These are phyloP conservation scores for Candida arabinofermentans DNA, from an alignment of 805 yeast species.

Conservation along the genomic window DNA sequence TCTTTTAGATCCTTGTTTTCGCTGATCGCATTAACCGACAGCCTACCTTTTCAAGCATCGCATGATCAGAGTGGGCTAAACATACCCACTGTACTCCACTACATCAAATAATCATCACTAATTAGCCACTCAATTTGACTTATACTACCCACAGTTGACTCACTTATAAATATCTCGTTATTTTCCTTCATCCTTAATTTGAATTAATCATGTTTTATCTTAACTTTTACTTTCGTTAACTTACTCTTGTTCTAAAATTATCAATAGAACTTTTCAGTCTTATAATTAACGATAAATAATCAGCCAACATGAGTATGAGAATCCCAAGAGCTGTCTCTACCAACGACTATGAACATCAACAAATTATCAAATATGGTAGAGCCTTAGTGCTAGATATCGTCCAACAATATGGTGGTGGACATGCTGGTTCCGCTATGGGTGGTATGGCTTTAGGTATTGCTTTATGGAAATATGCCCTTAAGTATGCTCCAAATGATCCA, in stretches of 20 bases:
- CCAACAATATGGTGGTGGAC: slow-evolving; percentile 55
- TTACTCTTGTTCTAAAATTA: too few relatives aligned
- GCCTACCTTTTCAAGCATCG: too few relatives aligned
- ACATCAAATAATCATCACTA: too few relatives aligned
- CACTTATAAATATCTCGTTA: slow-evolving; percentile 11
- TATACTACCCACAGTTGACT: too few relatives aligned
- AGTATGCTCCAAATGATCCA: slow-evolving; percentile 86
- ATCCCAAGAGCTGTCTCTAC: slow-evolving; percentile 24
- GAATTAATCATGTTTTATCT: not conserved
- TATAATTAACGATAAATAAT: not conserved
- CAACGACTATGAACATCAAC: slow-evolving; percentile 25
- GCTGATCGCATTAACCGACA: not conserved
- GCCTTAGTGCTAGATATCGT: slow-evolving; percentile 33
- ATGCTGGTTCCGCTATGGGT: slow-evolving; percentile 99
- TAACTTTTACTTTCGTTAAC: not conserved
- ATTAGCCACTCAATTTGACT: too few relatives aligned
- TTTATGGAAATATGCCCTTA: slow-evolving; percentile 69
- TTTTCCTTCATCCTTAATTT: not conserved
- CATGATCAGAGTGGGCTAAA: slow-evolving; percentile 1
- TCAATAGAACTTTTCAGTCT: not conserved
- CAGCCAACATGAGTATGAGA: slow-evolving; percentile 21
- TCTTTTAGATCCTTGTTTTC: not conserved
- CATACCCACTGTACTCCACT: too few relatives aligned
- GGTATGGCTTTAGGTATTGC: slow-evolving; percentile 93
- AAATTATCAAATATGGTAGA: slow-evolving; percentile 31